Percentiles rank a stretch among this genome's conserved stretches.
These are phyloP conservation scores for Xylaria castorea DNA, from an alignment of 495 filamentous ascomycete genomes.

Conservation along the genomic window DNA sequence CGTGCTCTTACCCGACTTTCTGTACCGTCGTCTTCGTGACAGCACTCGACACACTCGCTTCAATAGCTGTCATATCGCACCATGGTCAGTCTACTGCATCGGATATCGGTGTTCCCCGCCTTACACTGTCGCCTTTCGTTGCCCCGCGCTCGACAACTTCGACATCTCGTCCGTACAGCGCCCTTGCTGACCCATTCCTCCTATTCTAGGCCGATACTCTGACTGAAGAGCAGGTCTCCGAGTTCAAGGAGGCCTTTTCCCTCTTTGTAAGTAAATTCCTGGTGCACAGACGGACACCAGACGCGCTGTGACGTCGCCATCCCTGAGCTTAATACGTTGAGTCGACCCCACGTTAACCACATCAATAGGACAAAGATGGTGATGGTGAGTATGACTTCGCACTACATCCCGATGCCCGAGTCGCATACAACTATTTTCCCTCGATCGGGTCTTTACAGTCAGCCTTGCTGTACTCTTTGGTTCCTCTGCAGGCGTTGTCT, in stretches of 20 bases:
- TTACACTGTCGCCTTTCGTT: conserved; percentile 1
- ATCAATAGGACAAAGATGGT: conserved; percentile 96
- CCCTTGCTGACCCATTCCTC: conserved; percentile 36
- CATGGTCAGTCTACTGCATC: conserved; percentile 25
- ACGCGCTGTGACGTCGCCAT: not conserved
- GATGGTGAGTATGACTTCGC: conserved; percentile 80
- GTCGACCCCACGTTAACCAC: conserved; percentile 32
- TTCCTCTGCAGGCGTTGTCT: not conserved
- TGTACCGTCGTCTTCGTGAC: not conserved
- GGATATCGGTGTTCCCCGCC: conserved; percentile 18
- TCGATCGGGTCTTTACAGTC: conserved; percentile 23
- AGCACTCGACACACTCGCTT: conserved; percentile 14
- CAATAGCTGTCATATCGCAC: not conserved
- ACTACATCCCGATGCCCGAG: not conserved
- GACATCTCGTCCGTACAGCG: not conserved
- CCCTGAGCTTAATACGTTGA: conserved; percentile 9
- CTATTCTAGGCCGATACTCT: conserved; percentile 80
- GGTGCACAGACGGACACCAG: not conserved
- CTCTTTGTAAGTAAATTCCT: conserved; percentile 82
- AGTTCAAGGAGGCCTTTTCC: conserved; percentile 99
- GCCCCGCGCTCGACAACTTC: conserved; percentile 34
- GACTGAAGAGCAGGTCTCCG: conserved; percentile 99
- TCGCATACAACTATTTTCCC: not conserved
- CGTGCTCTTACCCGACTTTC: conserved; percentile 2
- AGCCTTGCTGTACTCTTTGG: conserved; percentile 6